Evolutionary conservation across 2,329 filamentous ascomycete genomes (phyloP), one percentile per base, ranked within the genome.

Genomic region (Cercospora berteroae): DNA sequence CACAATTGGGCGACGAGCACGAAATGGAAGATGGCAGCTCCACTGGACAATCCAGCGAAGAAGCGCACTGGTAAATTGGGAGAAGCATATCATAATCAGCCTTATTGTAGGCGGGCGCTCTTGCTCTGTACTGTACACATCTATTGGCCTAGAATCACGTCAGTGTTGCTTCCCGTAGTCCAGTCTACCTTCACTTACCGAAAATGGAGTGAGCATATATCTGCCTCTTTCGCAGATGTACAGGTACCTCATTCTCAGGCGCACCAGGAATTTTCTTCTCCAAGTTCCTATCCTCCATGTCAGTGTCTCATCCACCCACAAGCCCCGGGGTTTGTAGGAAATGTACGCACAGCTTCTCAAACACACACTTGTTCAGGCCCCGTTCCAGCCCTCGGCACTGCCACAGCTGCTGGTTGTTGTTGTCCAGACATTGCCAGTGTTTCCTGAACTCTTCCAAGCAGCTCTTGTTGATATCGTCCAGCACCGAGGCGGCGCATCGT

Each of bases 391-490:
- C 89, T 75, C 95, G 88, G 84, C 95, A 99, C 78, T 98, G 93
- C 91, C 93, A 99, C 68, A 98, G 84, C 82, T 97, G 92, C 78
- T 99, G 95, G 85, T 99, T 99, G 84, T 96, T 94, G 83, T 96
- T 90, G 78, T 99, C 95, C 67, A 99, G 86, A 78, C 95, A 99
- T 77, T 92, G 86, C 93, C 94, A 99, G 84, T 99, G 95, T 77
- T 88, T 87, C 75, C 92, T 90, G 86, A 99, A 99, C 81, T 97
- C 87, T 70, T 90, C 86, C 65, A 99, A 84, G 82, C 95, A 99
- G 84, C 92, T 88, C 81, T 92, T 94, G 86, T 97, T 98, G 83
- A 99, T 90, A 80, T 99, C 95, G 77, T 94, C 90, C 79, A 99
- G 87, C 92, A 99, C 95, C 82, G 93, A 96, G 75, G 91, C 90